Conservation (phyloP, 495 filamentous ascomycete genomes). For the Parmelia sp. region DNA sequence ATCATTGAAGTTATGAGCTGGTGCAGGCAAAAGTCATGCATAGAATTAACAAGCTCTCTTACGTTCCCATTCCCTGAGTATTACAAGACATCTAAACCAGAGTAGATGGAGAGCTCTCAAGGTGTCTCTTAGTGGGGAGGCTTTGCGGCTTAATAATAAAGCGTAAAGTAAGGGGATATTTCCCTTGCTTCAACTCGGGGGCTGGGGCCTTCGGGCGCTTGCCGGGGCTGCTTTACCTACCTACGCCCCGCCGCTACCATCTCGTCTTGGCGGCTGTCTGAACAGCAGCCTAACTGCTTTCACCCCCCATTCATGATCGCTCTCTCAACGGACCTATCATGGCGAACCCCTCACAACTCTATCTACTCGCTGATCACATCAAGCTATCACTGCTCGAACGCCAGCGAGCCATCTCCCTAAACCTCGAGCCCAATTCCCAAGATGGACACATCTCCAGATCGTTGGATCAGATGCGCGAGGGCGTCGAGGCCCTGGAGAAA, state of each 20-base stretch:
- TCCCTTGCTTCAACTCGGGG: too few species aligned
- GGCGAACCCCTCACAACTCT: slow-evolving; percentile 51
- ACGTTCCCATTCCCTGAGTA: too few species aligned
- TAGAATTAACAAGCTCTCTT: too few species aligned
- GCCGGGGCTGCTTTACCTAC: too few species aligned
- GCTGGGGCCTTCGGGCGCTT: too few species aligned
- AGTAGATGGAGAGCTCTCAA: too few species aligned
- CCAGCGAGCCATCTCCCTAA: slow-evolving; percentile 80
- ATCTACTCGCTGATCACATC: slow-evolving; percentile 51
- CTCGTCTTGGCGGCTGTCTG: not conserved
- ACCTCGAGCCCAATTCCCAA: slow-evolving; percentile 75
- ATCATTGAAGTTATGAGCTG: too few species aligned
- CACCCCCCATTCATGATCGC: not conserved
- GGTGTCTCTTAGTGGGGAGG: too few species aligned
- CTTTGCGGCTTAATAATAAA: too few species aligned
- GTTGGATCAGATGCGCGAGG: slow-evolving; percentile 76
- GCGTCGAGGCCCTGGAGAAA: slow-evolving; percentile 66
- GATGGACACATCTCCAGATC: slow-evolving; percentile 87
- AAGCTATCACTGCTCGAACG: slow-evolving; percentile 65
- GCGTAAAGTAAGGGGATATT: too few species aligned
- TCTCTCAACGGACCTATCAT: slow-evolving; percentile 33
- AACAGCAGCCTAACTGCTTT: not conserved
- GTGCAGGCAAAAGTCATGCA: too few species aligned
- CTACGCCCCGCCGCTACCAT: not conserved
- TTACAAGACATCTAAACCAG: too few species aligned